phyloP scores from a whole-genome alignment of 352 stramenopile genomes.

The Phytophthora ohioensis region DNA sequence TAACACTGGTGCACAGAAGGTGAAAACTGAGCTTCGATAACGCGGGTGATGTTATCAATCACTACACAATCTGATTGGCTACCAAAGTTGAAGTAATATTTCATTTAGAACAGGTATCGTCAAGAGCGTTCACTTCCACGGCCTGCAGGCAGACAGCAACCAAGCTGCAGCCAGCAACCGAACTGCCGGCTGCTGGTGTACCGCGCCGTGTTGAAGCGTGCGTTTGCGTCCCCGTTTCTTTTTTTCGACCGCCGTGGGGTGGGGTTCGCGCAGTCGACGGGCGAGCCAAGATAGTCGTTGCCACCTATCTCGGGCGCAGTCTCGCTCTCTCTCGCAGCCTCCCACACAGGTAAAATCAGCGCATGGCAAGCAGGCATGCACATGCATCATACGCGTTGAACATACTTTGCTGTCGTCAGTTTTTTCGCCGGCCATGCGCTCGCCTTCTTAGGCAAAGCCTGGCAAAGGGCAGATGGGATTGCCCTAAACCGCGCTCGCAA shows the following conservation, averaged over 20 bases:
- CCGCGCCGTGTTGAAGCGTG: conserved; percentile 37
- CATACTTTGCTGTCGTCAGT: conserved; percentile 40
- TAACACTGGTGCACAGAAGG: too few relatives aligned
- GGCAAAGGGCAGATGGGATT: conserved; percentile 33
- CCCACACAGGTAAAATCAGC: conserved; percentile 44
- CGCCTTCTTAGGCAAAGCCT: conserved; percentile 32
- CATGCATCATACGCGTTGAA: conserved; percentile 22
- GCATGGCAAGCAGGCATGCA: conserved; percentile 12
- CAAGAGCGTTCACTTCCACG: too few relatives aligned
- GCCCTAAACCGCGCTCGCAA: conserved; percentile 24
- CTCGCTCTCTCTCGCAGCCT: conserved; percentile 45
- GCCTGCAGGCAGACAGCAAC: too few relatives aligned
- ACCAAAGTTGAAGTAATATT: too few relatives aligned
- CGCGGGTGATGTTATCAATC: too few relatives aligned
- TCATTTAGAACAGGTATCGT: too few relatives aligned
- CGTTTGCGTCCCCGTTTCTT: conserved; percentile 43
- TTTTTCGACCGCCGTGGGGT: conserved; percentile 42
- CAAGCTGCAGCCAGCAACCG: too few relatives aligned
- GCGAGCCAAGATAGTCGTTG: conserved; percentile 1
- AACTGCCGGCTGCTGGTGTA: conserved; percentile 36
- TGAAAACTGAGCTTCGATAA: too few relatives aligned
- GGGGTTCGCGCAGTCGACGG: conserved; percentile 20
- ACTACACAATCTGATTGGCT: too few relatives aligned
- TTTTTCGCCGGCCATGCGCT: conserved; percentile 32
- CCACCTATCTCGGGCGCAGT: conserved; percentile 27